Base-by-base conservation (phyloP, 2,329 filamentous ascomycete genomes). In the Colletotrichum chrysophilum region DNA sequence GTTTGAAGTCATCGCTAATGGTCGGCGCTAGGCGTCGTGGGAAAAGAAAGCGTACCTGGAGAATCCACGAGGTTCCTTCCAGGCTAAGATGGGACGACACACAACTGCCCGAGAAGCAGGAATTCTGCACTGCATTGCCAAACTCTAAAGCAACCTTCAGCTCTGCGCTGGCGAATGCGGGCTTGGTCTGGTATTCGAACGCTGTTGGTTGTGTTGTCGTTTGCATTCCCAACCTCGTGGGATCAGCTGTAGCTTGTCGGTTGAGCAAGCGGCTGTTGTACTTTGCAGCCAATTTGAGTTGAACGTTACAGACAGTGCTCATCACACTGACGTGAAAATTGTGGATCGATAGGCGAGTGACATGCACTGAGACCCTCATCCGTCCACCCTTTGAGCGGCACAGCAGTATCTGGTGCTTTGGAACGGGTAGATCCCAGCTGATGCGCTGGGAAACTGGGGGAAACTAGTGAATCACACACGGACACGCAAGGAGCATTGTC, bases 81-180 rank as follows among this genome's bases (percentile, higher is more conserved):
- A 43, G 52, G 43, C 48, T 69, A 60, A 72, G 58, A 75, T 34
- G 72, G 65, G 72, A 75, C 72, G 64, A 66, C 72, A 71, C 18
- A 32, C 55, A 38, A 38, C 48, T n/a, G 43, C 43, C 56, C 62
- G 48, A 61, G 62, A 67, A 38, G 43, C 67, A 48, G 71, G 65
- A 58, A 48, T 56, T 62, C 56, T 64, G 48, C 52, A 52, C 43
- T 43, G 56, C 58, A 26, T 58, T 68, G 56, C 36, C 61, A 71
- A 75, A 75, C 72, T 75, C 60, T 77, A 77, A 77, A 75, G 60
- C 58, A 75, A 68, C 68, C 36, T 71, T 65, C 67, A 71, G 75
- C 48, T 60, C 64, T 77, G 64, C 32, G 61, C 43, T 32, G 56
- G 24, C 26, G 48, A 21, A 36, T 52, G 28, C 52, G 36, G 65